These are phyloP conservation scores for Sicyos edulis DNA, from an alignment of 306 rosid species.

Conservation along the genomic window DNA sequence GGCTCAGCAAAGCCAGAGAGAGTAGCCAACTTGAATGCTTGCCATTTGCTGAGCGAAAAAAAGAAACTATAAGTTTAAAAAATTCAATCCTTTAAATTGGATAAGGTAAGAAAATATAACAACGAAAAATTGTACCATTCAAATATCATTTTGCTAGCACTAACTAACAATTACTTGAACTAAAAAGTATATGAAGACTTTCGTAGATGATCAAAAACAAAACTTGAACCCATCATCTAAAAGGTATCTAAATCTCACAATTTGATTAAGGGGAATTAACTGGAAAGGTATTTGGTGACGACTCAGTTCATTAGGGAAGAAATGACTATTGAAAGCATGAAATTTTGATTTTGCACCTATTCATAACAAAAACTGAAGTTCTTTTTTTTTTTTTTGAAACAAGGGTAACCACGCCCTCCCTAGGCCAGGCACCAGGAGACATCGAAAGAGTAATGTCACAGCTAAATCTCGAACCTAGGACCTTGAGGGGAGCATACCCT, in stretches of 20 bases:
- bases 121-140: not conserved
- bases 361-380: conserved; percentile 1
- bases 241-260: not conserved
- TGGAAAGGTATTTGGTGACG: not conserved
- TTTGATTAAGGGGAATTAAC: not conserved
- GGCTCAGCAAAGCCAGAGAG: conserved; percentile 98
- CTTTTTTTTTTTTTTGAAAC: no score
- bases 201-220: not conserved
- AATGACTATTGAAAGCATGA: not conserved
- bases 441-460: no score
- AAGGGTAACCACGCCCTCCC: no score
- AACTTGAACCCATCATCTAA: not conserved
- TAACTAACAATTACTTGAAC: no score
- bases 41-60: conserved; percentile 60
- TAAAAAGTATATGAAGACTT: no score
- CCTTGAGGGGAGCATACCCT: no score
- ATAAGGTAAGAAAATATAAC: not conserved
- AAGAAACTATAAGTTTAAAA: not conserved
- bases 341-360: not conserved
- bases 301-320: not conserved
- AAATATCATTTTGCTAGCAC: not conserved
- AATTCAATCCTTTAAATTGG: conserved; percentile 2
- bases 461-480: no score
- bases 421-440: no score
- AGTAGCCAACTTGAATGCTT: conserved; percentile 94